Base-by-base conservation (phyloP, 164 flowering plant genomes). In the Aristolochia fimbriata region DNA sequence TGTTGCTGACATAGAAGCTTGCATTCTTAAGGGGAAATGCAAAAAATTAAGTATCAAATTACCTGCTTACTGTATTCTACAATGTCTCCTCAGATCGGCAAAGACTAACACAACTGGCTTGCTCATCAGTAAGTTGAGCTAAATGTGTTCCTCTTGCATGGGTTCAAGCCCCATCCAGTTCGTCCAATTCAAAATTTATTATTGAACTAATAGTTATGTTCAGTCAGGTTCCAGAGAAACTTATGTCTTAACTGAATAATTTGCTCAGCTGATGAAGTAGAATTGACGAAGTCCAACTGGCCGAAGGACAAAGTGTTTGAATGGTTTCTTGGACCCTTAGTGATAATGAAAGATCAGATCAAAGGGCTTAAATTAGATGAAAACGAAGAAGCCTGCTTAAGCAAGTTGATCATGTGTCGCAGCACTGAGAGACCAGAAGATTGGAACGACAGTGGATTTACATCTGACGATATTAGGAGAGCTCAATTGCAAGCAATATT, bases 401-500 rank as follows among this genome's bases (percentile, higher is more conserved):
- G 69, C 67, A 74, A 71, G 58, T 65, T 89, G 48, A 67, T 84
- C 14, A 78, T 86, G 78, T 47, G 20, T 11, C 61, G 58, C 78
- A 74, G 76, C 57, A 81, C 81, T 65, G 82, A 85, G 17, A 77
- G 55, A 41, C 85, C 95, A 8, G 90, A 86, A 67, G 93, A 87
- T 3, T 89, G 96, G 98, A 71, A 80, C 64, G 70, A 70, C 14
- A 58, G 73, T 4, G 80, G 76, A 60, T 87, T 85, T 74, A 84
- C 95, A 16, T 87, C 93, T 21, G 63, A 48, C 16, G 88, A 85
- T 59, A 63, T 89, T 62, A 78, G 84, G 70, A 81, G 74, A 70
- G 96, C 96, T 10, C 98, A 89, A 67, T 56, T 89, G 71, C 98
- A 92, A 72, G 91, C 96, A 24, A 74, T 89, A 33, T 66, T 87